These are phyloP conservation scores for Cytospora leucostoma DNA, from an alignment of 2,329 filamentous ascomycete species.

Conservation along the genomic window DNA sequence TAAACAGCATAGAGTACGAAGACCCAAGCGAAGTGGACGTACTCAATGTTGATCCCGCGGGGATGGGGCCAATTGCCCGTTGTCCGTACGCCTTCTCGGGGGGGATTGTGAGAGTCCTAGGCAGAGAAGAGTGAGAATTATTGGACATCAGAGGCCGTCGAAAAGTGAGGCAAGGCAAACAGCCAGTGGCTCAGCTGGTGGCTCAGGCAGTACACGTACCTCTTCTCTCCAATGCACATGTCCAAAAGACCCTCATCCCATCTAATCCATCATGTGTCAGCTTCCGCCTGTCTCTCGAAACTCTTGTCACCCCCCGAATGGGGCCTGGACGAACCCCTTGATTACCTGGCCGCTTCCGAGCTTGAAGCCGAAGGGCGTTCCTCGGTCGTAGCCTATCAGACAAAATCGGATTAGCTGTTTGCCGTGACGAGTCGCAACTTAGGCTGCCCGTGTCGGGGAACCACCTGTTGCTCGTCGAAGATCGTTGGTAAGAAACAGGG, in stretches of 20 bases:
- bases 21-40: slow-evolving; percentile 35
- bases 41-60: slow-evolving; percentile 76
- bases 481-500: neutral
- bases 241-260: slow-evolving; percentile 90
- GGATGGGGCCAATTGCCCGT: slow-evolving; percentile 77
- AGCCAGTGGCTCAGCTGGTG: neutral
- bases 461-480: neutral
- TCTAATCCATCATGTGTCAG: slow-evolving; percentile 44
- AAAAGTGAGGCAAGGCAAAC: neutral
- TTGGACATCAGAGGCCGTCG: slow-evolving; percentile 23
- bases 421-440: slow-evolving; percentile 31
- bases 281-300: neutral
- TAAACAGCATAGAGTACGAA: slow-evolving; percentile 3
- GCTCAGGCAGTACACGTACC: slow-evolving; percentile 39
- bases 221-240: slow-evolving; percentile 96
- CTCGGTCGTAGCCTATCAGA: slow-evolving; percentile 68
- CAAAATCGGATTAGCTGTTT: neutral
- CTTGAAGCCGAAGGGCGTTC: slow-evolving; percentile 73
- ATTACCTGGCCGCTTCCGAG: slow-evolving; percentile 85
- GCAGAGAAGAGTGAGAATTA: slow-evolving; percentile 18
- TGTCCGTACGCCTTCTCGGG: slow-evolving; percentile 82
- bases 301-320: neutral
- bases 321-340: slow-evolving; percentile 65
- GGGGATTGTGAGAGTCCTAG: slow-evolving; percentile 81
- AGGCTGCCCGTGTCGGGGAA: neutral